phyloP scores from a whole-genome alignment of 2,329 filamentous ascomycete species.

The Sporothrix sp. region DNA sequence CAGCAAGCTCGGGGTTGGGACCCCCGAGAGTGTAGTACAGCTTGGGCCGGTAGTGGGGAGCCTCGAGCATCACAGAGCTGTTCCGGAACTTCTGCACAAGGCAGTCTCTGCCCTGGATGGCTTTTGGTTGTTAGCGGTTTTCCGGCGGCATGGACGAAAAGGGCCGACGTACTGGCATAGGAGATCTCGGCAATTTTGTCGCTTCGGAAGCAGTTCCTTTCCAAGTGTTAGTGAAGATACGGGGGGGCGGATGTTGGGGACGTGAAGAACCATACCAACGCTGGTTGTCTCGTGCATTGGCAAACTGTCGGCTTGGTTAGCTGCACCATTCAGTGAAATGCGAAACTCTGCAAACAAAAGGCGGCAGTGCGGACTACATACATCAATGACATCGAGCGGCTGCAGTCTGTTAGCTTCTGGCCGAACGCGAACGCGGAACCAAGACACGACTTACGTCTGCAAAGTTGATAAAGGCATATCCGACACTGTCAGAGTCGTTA shows the following conservation, averaged over 20 bases:
- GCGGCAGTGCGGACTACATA: too few species aligned
- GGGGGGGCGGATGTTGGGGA: too few species aligned
- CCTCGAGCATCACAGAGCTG: slow-evolving; percentile 89
- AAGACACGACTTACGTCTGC: slow-evolving; percentile 49
- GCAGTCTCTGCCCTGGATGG: slow-evolving; percentile 86
- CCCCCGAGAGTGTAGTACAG: slow-evolving; percentile 44
- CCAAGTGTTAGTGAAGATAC: background rate
- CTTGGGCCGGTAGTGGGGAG: slow-evolving; percentile 73
- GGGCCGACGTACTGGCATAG: slow-evolving; percentile 67
- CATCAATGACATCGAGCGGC: slow-evolving; percentile 64
- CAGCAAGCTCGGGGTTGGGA: slow-evolving; percentile 43
- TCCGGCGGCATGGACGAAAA: too few species aligned
- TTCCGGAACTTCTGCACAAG: slow-evolving; percentile 94
- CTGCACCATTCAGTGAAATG: background rate
- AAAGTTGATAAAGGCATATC: slow-evolving; percentile 97
- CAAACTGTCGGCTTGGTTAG: slow-evolving; percentile 47
- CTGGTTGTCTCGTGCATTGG: slow-evolving; percentile 58
- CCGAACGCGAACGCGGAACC: too few species aligned
- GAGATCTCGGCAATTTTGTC: slow-evolving; percentile 84
- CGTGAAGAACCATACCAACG: slow-evolving; percentile 44
- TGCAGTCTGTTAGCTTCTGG: slow-evolving; percentile 24
- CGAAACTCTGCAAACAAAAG: too few species aligned
- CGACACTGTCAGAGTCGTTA: slow-evolving; percentile 55
- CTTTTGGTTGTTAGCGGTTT: slow-evolving; percentile 33
- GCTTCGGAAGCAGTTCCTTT: slow-evolving; percentile 69